A percentile compares a stretch with the other conserved stretches of the same genome.
These are phyloP conservation scores for Jasminum sambac DNA, from an alignment of 257 asterid species.

Conservation along the genomic window DNA sequence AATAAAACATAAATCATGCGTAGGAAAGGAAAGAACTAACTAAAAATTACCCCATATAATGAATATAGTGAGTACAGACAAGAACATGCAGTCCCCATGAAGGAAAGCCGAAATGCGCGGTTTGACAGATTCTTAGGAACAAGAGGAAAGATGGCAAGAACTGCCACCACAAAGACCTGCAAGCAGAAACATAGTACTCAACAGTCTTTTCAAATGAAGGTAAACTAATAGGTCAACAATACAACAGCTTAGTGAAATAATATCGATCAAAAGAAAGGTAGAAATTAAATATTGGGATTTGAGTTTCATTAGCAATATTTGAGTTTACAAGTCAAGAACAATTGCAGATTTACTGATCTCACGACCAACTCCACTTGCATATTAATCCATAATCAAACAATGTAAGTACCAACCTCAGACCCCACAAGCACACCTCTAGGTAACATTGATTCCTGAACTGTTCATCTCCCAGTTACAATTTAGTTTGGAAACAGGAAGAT, in stretches of 20 bases:
- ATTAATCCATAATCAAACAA: background rate
- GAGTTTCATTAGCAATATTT: constrained; percentile 10
- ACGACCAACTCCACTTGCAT: constrained; percentile 6
- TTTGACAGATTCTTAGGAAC: constrained; percentile 69
- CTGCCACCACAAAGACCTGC: constrained; percentile 78
- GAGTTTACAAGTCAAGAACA: background rate
- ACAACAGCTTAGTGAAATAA: constrained; percentile 16
- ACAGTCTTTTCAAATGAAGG: background rate
- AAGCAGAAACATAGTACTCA: background rate
- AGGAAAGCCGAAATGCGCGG: constrained; percentile 79
- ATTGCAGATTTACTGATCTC: background rate
- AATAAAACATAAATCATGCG: constrained; percentile 18
- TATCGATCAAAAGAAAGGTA: background rate
- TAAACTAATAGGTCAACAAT: constrained; percentile 3
- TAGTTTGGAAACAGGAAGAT: constrained; percentile 13
- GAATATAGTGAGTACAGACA: constrained; percentile 77
- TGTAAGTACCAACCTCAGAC: background rate
- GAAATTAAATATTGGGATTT: background rate
- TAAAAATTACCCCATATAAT: constrained; percentile 74
- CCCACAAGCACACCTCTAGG: background rate
- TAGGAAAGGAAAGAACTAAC: constrained; percentile 6
- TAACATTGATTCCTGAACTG: constrained; percentile 14
- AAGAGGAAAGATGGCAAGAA: constrained; percentile 78
- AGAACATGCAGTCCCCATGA: constrained; percentile 77
- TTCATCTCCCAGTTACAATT: constrained; percentile 6